These are phyloP conservation scores for Hansfordia pulvinata DNA, from an alignment of 2,329 filamentous ascomycete genomes.

Conservation along the genomic window DNA sequence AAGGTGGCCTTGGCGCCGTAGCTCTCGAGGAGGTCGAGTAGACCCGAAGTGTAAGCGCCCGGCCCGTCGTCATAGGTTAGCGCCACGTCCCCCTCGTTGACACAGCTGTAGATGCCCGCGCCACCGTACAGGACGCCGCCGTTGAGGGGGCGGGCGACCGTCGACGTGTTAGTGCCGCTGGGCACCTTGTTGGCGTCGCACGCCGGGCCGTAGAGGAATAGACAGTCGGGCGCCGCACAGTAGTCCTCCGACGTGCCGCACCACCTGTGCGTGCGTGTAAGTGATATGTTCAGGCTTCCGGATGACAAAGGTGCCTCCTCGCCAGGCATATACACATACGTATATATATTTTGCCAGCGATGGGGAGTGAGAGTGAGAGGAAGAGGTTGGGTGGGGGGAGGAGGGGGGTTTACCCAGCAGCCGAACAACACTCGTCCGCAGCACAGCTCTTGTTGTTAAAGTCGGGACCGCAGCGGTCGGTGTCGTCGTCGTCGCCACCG, in stretches of 20 bases:
- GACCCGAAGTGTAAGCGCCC: conserved; percentile 42
- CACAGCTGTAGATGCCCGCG: conserved; percentile 40
- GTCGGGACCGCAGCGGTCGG: conserved; percentile 31
- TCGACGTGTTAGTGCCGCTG: conserved; percentile 39
- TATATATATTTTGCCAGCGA: no score
- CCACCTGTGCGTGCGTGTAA: conserved; percentile 33
- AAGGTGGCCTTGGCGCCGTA: conserved; percentile 55
- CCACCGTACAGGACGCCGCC: conserved; percentile 43
- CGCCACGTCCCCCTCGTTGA: conserved; percentile 45
- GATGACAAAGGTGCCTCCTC: no score
- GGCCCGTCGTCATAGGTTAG: conserved; percentile 58
- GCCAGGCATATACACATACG: no score
- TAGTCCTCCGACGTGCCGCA: conserved; percentile 40
- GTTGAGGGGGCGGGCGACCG: conserved; percentile 34
- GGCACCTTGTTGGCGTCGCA: conserved; percentile 46
- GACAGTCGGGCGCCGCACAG: conserved; percentile 48
- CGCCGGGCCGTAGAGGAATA: conserved; percentile 43
- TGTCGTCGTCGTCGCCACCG: conserved; percentile 18
- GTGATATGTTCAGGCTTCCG: no score
- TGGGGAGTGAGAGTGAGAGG: conserved; percentile 1
- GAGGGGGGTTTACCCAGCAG: conserved; percentile 24
- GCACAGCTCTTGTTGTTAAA: conserved; percentile 19
- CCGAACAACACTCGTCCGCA: conserved; percentile 24
- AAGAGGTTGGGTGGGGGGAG: no score
- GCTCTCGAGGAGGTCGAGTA: conserved; percentile 44